Percentiles rank a stretch among this genome's conserved stretches.
Conservation (phyloP, 495 filamentous ascomycete species). For the Aspergillus mulundensis region DNA sequence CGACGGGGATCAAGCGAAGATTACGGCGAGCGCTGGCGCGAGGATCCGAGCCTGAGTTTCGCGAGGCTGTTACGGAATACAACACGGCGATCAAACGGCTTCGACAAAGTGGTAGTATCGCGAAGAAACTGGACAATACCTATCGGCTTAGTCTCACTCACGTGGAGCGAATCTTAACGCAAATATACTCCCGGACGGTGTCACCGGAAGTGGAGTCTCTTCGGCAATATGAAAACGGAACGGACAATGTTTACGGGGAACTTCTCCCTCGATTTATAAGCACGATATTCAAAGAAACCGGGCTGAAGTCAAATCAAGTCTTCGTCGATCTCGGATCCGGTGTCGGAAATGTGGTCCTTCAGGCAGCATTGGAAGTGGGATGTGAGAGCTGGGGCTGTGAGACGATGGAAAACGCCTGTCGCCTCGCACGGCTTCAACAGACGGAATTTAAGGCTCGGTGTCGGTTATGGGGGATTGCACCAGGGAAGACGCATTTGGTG, state of each 20-base stretch:
- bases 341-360: slow-evolving; percentile 91
- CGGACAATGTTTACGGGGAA: slow-evolving; percentile 92
- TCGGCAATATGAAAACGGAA: slow-evolving; percentile 77
- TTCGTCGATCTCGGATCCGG: slow-evolving; percentile 95
- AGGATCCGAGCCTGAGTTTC: slow-evolving; percentile 62
- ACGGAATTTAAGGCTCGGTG: slow-evolving; percentile 81
- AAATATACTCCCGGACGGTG: slow-evolving; percentile 88
- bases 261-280: slow-evolving; percentile 79
- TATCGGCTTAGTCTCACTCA: slow-evolving; percentile 63
- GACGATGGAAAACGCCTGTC: slow-evolving; percentile 83
- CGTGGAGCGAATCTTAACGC: slow-evolving; percentile 75
- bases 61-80: slow-evolving; percentile 66
- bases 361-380: slow-evolving; percentile 89
- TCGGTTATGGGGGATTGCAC: slow-evolving; percentile 80
- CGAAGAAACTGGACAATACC: slow-evolving; percentile 61
- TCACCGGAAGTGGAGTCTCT: slow-evolving; percentile 80
- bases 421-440: slow-evolving; percentile 79
- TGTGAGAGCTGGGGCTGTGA: slow-evolving; percentile 97
- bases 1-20: slow-evolving; percentile 65
- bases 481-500: slow-evolving; percentile 75
- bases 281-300: slow-evolving; percentile 72
- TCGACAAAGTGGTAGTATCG: slow-evolving; percentile 61
- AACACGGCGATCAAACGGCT: slow-evolving; percentile 61
- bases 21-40: slow-evolving; percentile 65
- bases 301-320: slow-evolving; percentile 70